Evolutionary conservation across 495 filamentous ascomycete species (phyloP).

Genomic region (Filosporella fistucella): DNA sequence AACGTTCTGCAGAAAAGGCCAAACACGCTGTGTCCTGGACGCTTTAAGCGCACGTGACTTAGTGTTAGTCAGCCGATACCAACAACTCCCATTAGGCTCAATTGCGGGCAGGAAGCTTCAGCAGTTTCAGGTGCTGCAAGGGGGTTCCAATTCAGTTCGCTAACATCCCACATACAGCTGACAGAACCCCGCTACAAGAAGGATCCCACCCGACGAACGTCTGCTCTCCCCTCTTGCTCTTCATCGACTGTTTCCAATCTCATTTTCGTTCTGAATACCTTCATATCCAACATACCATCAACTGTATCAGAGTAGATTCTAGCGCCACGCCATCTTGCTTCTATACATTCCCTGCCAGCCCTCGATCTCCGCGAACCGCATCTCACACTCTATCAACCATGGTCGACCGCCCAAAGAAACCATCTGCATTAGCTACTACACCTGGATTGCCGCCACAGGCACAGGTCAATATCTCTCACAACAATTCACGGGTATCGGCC

Average conservation of each 20-base stretch:
- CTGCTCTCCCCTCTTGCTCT: background rate
- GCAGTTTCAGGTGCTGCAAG: constrained; percentile 17
- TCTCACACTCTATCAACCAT: constrained; percentile 31
- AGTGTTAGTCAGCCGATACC: constrained; percentile 4
- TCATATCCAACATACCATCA: background rate
- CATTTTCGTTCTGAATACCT: background rate
- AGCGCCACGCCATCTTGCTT: background rate
- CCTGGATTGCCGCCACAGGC: constrained; percentile 60
- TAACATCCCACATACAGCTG: constrained; percentile 15
- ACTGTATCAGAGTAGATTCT: background rate
- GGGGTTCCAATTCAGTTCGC: constrained; percentile 3
- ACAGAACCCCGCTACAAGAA: background rate
- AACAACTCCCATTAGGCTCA: no score
- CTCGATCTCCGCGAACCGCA: background rate
- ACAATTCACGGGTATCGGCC: constrained; percentile 63
- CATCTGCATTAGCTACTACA: constrained; percentile 67
- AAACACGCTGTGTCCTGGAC: no score
- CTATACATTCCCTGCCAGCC: no score
- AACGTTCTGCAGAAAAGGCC: no score
- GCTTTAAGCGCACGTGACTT: background rate
- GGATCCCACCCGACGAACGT: background rate
- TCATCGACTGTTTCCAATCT: background rate
- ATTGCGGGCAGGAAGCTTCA: no score
- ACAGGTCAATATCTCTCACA: constrained; percentile 60
- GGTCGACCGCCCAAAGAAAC: constrained; percentile 84